phyloP scores from a whole-genome alignment of 371 early-diverging fungal species.

The Haplosporangium sp. region DNA sequence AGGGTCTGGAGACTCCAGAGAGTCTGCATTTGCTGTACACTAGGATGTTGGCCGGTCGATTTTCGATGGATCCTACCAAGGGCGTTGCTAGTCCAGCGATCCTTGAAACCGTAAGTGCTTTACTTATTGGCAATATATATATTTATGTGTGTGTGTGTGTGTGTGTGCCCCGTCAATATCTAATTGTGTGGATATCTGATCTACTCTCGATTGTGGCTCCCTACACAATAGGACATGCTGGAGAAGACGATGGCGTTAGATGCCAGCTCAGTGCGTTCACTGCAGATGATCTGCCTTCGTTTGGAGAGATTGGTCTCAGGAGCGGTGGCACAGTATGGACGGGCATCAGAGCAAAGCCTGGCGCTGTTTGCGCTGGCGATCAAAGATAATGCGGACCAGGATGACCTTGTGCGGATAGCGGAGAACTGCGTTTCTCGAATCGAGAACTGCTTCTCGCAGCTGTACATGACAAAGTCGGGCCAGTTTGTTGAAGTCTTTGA shows the following conservation, averaged over 20 bases:
- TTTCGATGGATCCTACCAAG: slow-evolving; percentile 31
- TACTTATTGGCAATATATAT: too few relatives aligned
- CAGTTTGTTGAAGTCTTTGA: slow-evolving; percentile 67
- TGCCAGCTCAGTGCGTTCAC: slow-evolving; percentile 55
- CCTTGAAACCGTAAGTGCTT: slow-evolving; percentile 53
- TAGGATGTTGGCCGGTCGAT: slow-evolving; percentile 34
- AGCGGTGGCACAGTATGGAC: slow-evolving; percentile 34
- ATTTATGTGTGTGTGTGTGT: too few relatives aligned
- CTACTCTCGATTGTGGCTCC: too few relatives aligned
- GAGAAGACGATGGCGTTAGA: slow-evolving; percentile 51
- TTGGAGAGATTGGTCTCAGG: slow-evolving; percentile 65
- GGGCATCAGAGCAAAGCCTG: slow-evolving; percentile 45
- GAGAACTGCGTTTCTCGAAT: slow-evolving; percentile 71
- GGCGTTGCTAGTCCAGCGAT: slow-evolving; percentile 56
- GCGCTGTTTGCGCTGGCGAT: slow-evolving; percentile 57
- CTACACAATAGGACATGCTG: slow-evolving; percentile 23
- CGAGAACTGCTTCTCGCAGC: slow-evolving; percentile 71
- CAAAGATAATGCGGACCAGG: slow-evolving; percentile 66
- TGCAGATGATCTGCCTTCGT: slow-evolving; percentile 65
- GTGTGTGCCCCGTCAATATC: neutral
- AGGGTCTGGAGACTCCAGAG: slow-evolving; percentile 92
- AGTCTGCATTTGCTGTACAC: slow-evolving; percentile 79
- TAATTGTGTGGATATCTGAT: neutral
- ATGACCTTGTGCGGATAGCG: slow-evolving; percentile 65
- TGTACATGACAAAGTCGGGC: slow-evolving; percentile 69